phyloP scores from a whole-genome alignment of 2,329 filamentous ascomycete species.

The Claviceps lovelessii region DNA sequence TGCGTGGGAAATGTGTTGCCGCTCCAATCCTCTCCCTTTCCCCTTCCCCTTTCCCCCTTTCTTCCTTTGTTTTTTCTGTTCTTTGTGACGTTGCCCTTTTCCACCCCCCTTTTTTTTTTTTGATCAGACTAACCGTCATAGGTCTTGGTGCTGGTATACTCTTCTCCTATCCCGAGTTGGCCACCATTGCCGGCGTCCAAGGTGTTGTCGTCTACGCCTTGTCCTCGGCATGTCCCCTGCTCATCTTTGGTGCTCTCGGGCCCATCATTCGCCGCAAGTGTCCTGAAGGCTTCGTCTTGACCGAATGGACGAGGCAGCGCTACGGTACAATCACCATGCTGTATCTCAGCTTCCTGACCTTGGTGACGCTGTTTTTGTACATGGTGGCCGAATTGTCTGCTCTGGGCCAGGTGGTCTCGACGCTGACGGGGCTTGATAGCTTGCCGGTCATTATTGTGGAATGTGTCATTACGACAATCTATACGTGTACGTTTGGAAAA shows the following conservation, averaged over 20 bases:
- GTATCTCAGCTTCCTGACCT: conserved; percentile 62
- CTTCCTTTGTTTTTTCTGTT: background rate
- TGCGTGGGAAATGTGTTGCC: conserved; percentile 97
- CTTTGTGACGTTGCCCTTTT: conserved; percentile 7
- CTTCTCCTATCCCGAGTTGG: conserved; percentile 69
- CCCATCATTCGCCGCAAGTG: conserved; percentile 68
- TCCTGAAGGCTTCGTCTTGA: conserved; percentile 71
- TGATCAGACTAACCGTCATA: conserved; percentile 33
- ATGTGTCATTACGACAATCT: conserved; percentile 64
- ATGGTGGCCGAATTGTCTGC: conserved; percentile 77
- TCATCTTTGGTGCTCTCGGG: conserved; percentile 60
- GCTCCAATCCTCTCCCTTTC: conserved; percentile 37
- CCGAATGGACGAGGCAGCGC: conserved; percentile 69
- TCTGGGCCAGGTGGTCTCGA: conserved; percentile 61
- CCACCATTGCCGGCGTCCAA: conserved; percentile 65
- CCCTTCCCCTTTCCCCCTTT: conserved; percentile 10
- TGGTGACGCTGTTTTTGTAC: conserved; percentile 72
- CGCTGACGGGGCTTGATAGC: conserved; percentile 59
- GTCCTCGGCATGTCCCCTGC: conserved; percentile 54
- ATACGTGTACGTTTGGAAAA: conserved; percentile 46
- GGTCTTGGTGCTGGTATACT: conserved; percentile 73
- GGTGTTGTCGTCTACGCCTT: conserved; percentile 65
- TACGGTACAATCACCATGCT: conserved; percentile 56
- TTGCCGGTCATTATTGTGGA: conserved; percentile 66
- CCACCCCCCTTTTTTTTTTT: conserved; percentile 9